phyloP scores from a whole-genome alignment of 305 asterid genomes.

The Fraxinus platypoda region DNA sequence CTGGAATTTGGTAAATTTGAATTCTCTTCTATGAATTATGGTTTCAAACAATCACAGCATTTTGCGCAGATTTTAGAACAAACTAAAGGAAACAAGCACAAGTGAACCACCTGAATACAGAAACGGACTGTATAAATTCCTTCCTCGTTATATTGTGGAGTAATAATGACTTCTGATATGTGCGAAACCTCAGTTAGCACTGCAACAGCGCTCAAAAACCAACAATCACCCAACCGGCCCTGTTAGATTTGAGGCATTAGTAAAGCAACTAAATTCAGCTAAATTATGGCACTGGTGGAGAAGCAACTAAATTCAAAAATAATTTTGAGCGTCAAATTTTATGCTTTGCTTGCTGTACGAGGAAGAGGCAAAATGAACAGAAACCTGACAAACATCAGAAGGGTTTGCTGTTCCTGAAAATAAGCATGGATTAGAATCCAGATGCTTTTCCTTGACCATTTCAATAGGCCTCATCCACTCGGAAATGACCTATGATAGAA shows the following conservation, averaged over 20 bases:
- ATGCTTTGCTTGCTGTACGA: not conserved
- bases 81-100: not conserved
- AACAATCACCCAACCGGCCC: conserved; percentile 99
- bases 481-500: conserved; percentile 68
- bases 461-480: conserved; percentile 97
- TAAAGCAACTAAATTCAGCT: not conserved
- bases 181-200: conserved; percentile 93
- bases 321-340: not conserved
- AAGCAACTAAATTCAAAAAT: not conserved
- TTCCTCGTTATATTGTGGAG: conserved; percentile 92
- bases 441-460: conserved; percentile 72
- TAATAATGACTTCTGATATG: conserved; percentile 92
- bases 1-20: not conserved
- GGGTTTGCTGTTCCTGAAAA: conserved; percentile 89
- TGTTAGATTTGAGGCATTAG: conserved; percentile 33
- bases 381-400: conserved; percentile 99
- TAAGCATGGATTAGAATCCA: conserved; percentile 75
- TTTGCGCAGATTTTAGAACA: not conserved
- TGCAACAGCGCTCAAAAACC: conserved; percentile 99
- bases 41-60: conserved; percentile 1
- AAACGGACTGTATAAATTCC: conserved; percentile 97
- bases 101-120: conserved; percentile 79
- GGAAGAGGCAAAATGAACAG: not conserved
- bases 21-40: not conserved
- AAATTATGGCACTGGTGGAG: not conserved